These are phyloP conservation scores for Maudiozyma humilis DNA, from an alignment of 1,139 yeast species.

Conservation along the genomic window DNA sequence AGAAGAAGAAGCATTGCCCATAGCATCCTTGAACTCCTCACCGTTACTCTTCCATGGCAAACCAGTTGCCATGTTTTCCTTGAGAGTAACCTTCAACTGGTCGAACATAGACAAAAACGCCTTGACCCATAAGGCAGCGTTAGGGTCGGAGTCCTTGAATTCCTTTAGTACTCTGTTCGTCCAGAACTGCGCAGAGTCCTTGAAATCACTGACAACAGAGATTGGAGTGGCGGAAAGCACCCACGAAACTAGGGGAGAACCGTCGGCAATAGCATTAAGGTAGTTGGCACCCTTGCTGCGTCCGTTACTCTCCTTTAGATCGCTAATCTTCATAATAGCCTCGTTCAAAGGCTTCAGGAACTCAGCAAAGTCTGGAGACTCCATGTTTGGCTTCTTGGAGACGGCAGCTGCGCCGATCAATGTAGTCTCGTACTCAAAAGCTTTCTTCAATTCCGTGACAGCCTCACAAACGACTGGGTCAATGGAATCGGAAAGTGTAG, in stretches of 20 bases:
- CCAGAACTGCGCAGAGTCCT: conserved; percentile 91
- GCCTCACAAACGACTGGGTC: conserved; percentile 59
- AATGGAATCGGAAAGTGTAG: conserved; percentile 46
- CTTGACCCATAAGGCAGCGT: conserved; percentile 76
- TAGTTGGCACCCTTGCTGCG: conserved; percentile 57
- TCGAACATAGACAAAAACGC: conserved; percentile 55
- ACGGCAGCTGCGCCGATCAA: conserved; percentile 53
- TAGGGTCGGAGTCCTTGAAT: conserved; percentile 57
- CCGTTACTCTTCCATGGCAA: conserved; percentile 68
- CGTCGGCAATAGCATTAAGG: conserved; percentile 79
- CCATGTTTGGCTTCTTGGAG: conserved; percentile 56
- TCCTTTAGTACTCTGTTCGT: conserved; percentile 84
- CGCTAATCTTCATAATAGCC: conserved; percentile 48
- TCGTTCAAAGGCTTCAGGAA: conserved; percentile 64
- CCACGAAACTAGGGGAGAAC: conserved; percentile 90
- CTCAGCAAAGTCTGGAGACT: conserved; percentile 47
- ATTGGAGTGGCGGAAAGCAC: conserved; percentile 61
- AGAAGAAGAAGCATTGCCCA: conserved; percentile 20
- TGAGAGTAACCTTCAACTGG: conserved; percentile 62
- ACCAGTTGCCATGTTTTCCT: conserved; percentile 74
- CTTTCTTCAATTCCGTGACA: conserved; percentile 47
- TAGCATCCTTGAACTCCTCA: conserved; percentile 38
- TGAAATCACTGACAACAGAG: conserved; percentile 69
- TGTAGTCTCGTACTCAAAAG: conserved; percentile 50
- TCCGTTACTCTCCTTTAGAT: conserved; percentile 68